Evolutionary conservation across 78 protist species (phyloP).

Genomic region (Acrasis kona): DNA sequence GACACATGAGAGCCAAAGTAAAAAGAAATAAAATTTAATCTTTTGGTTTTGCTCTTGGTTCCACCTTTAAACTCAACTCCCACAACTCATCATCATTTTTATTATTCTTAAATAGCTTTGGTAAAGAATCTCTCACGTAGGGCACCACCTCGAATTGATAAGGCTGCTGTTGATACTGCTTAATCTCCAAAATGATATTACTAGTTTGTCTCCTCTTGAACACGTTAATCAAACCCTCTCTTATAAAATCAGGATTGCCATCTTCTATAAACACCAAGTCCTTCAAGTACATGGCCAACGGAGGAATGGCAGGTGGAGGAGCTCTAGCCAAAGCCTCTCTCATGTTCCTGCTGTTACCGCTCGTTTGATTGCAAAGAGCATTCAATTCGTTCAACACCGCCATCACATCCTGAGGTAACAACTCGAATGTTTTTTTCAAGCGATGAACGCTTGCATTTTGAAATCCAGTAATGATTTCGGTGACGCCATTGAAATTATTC

Average conservation of each 20-base stretch:
- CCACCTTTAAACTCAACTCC: neutral
- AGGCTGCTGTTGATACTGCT: neutral
- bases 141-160: neutral
- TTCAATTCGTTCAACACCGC: neutral
- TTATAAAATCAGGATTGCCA: constrained; percentile 4
- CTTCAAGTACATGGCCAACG: constrained; percentile 15
- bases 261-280: constrained; percentile 15
- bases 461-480: neutral
- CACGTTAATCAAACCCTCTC: neutral
- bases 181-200: neutral
- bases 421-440: neutral
- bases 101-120: neutral
- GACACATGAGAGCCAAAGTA: too few species aligned
- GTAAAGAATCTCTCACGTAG: neutral
- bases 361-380: neutral
- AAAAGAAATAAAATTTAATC: neutral
- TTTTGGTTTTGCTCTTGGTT: neutral
- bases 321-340: neutral
- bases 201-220: neutral
- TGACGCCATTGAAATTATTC: neutral
- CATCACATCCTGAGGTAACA: neutral
- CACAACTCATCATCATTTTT: neutral
- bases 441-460: neutral
- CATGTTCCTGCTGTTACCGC: neutral
- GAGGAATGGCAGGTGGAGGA: neutral